Conservation (phyloP, 176 grass and related monocot species). For the Hyparrhenia diplandra region DNA sequence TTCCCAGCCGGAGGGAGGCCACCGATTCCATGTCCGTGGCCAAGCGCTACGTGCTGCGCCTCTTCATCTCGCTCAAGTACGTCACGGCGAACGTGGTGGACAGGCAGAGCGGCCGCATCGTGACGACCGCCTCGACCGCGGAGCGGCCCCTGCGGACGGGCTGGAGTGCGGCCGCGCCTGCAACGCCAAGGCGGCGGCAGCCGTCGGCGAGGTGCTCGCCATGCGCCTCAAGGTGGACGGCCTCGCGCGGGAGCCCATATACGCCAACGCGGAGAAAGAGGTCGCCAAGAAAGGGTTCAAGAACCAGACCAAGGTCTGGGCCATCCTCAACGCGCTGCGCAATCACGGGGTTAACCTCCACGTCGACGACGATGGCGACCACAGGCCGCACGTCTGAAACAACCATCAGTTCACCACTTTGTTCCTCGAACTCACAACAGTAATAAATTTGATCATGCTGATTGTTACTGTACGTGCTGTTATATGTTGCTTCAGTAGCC, state of each 20-base stretch:
- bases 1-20: too few species aligned
- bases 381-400: slow-evolving; percentile 37
- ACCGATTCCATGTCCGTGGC: slow-evolving; percentile 24
- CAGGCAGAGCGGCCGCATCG: slow-evolving; percentile 64
- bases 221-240: slow-evolving; percentile 84
- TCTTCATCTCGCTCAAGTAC: slow-evolving; percentile 98
- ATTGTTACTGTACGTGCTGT: not conserved
- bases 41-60: slow-evolving; percentile 80
- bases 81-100: slow-evolving; percentile 94
- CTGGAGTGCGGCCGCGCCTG: slow-evolving; percentile 72
- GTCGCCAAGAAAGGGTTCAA: slow-evolving; percentile 87
- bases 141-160: slow-evolving; percentile 75
- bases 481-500: not conserved
- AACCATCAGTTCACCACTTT: not conserved
- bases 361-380: slow-evolving; percentile 41
- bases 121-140: slow-evolving; percentile 67
- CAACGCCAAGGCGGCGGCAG: slow-evolving; percentile 83
- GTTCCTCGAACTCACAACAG: not conserved
- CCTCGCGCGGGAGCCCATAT: slow-evolving; percentile 63
- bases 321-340: slow-evolving; percentile 66
- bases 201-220: slow-evolving; percentile 77
- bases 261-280: slow-evolving; percentile 67
- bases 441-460: not conserved
- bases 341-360: slow-evolving; percentile 57
- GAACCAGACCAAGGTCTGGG: slow-evolving; percentile 81